Percentiles rank a stretch among this genome's conserved stretches.
These are phyloP conservation scores for Alternaria sp. DNA, from an alignment of 2,329 filamentous ascomycete species.

Conservation along the genomic window DNA sequence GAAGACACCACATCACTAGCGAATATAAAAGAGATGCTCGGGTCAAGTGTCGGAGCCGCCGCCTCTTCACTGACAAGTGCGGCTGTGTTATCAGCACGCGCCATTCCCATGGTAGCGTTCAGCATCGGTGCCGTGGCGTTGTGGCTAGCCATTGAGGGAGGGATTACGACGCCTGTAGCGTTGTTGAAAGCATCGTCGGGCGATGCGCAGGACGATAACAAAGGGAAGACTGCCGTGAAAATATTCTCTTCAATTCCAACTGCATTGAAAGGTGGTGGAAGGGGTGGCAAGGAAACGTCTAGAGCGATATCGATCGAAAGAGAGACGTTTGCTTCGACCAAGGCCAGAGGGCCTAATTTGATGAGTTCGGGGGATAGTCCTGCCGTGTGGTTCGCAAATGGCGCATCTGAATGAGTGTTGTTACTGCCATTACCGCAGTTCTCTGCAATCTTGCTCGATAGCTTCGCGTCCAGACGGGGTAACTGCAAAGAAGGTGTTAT, in stretches of 20 bases:
- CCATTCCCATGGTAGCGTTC: constrained; percentile 1
- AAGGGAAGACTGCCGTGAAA: constrained; percentile 31
- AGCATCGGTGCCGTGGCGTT: neutral
- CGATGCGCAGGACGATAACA: constrained; percentile 32
- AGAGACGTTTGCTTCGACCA: constrained; percentile 39
- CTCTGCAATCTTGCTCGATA: constrained; percentile 32
- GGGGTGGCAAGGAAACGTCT: constrained; percentile 29
- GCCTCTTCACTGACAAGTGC: neutral
- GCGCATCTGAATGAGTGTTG: neutral
- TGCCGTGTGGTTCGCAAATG: constrained; percentile 14
- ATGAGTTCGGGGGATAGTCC: neutral
- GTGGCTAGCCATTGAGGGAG: neutral
- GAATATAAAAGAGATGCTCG: neutral
- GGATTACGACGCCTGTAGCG: neutral
- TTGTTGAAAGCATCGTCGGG: constrained; percentile 12
- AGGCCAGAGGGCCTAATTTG: constrained; percentile 28
- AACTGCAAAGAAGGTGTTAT: constrained; percentile 44
- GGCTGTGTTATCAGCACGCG: neutral
- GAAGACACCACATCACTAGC: neutral
- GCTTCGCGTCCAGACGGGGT: constrained; percentile 40
- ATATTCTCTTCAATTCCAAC: constrained; percentile 26
- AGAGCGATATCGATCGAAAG: constrained; percentile 31
- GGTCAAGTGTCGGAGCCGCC: neutral
- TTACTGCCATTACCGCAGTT: constrained; percentile 29
- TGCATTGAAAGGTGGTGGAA: constrained; percentile 27